phyloP scores from a whole-genome alignment of 2,329 filamentous ascomycete species.

The Emmonsiellopsis sp. region DNA sequence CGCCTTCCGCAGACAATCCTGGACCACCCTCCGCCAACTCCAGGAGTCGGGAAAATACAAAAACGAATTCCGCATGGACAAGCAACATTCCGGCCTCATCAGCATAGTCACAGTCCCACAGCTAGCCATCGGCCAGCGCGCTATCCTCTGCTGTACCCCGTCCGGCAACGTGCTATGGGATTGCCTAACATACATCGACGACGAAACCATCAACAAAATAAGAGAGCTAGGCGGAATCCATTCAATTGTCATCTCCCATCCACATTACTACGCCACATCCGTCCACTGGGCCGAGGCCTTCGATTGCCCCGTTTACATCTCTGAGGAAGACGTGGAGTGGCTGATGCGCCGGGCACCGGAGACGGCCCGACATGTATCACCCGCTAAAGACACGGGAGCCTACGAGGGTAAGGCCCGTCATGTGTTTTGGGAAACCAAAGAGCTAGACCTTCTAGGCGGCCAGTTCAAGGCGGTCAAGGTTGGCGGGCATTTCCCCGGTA shows the following conservation, averaged over 20 bases:
- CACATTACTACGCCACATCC: slow-evolving; percentile 74
- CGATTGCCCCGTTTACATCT: slow-evolving; percentile 59
- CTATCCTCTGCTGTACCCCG: slow-evolving; percentile 57
- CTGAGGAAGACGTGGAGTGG: slow-evolving; percentile 59
- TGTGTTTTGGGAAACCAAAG: slow-evolving; percentile 24
- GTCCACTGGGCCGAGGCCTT: slow-evolving; percentile 64
- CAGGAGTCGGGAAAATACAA: slow-evolving; percentile 14
- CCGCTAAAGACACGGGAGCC: slow-evolving; percentile 8
- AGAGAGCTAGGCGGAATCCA: slow-evolving; percentile 54
- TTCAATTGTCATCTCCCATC: slow-evolving; percentile 69
- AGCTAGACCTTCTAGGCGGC: slow-evolving; percentile 28
- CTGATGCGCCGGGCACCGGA: slow-evolving; percentile 38
- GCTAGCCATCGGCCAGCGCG: slow-evolving; percentile 67
- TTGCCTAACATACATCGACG: slow-evolving; percentile 60
- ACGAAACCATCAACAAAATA: slow-evolving; percentile 50
- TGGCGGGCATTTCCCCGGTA: slow-evolving; percentile 74
- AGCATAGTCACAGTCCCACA: slow-evolving; percentile 37
- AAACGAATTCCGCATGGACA: slow-evolving; percentile 16
- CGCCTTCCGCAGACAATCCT: slow-evolving; percentile 16
- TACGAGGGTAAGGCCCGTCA: slow-evolving; percentile 8
- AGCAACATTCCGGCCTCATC: slow-evolving; percentile 14
- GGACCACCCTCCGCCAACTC: slow-evolving; percentile 21
- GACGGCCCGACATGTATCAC: slow-evolving; percentile 23
- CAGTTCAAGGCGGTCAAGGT: slow-evolving; percentile 45
- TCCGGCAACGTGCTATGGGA: slow-evolving; percentile 73